These are phyloP conservation scores for Lomentospora prolificans DNA, from an alignment of 2,329 filamentous ascomycete species.

Conservation along the genomic window DNA sequence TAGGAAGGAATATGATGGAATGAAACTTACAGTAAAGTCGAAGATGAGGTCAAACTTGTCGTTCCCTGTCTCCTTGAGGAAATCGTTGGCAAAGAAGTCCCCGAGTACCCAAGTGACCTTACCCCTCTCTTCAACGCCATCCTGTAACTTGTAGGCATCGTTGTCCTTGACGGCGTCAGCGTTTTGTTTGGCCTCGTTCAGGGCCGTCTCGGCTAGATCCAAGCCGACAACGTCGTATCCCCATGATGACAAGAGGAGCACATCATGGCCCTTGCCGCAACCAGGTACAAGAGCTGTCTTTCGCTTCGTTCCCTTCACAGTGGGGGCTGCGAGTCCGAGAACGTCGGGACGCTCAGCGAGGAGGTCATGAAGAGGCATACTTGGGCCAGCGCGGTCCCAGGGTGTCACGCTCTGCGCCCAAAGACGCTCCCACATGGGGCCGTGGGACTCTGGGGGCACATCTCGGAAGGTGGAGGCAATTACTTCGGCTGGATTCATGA, in stretches of 20 bases:
- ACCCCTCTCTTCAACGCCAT: conserved; percentile 35
- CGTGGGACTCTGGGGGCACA: conserved; percentile 17
- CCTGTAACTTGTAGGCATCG: conserved; percentile 30
- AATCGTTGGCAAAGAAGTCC: conserved; percentile 58
- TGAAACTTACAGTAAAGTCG: conserved; percentile 47
- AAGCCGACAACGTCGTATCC: conserved; percentile 72
- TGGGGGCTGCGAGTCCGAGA: conserved; percentile 24
- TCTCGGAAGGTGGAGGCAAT: not conserved
- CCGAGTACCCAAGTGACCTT: conserved; percentile 45
- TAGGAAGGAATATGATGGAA: not conserved
- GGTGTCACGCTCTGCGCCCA: conserved; percentile 36
- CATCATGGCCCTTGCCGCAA: conserved; percentile 75
- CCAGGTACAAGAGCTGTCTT: conserved; percentile 62
- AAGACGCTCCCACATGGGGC: conserved; percentile 34
- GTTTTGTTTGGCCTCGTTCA: conserved; percentile 29
- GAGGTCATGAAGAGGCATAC: conserved; percentile 42
- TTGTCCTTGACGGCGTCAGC: conserved; percentile 19
- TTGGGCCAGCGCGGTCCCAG: conserved; percentile 48
- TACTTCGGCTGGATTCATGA: not conserved
- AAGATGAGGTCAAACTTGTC: conserved; percentile 55
- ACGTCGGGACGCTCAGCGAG: conserved; percentile 35
- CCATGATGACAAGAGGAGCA: conserved; percentile 60
- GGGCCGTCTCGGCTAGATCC: conserved; percentile 47
- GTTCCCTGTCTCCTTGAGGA: conserved; percentile 33
- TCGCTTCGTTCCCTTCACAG: conserved; percentile 13